Conservation (phyloP, 2,329 filamentous ascomycete genomes). For the Exophiala aquamarina region DNA sequence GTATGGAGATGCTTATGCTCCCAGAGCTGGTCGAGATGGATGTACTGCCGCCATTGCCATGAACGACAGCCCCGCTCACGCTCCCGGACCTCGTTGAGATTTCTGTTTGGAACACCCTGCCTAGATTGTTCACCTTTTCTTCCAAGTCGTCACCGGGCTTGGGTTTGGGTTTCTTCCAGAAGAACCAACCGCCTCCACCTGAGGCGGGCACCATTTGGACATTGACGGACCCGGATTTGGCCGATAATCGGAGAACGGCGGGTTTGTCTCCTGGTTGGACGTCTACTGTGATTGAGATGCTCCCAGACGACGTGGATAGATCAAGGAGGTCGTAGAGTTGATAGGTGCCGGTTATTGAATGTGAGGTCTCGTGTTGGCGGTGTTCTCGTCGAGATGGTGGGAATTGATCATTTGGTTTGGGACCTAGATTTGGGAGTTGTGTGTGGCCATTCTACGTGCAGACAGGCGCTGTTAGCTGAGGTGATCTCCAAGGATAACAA, state of each 20-base stretch:
- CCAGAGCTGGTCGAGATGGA: slow-evolving; percentile 50
- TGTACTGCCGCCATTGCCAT: slow-evolving; percentile 43
- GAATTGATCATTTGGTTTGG: slow-evolving; percentile 8
- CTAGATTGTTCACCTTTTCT: slow-evolving; percentile 4
- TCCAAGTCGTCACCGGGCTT: neutral
- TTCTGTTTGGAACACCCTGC: slow-evolving; percentile 26
- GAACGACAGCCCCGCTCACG: slow-evolving; percentile 44
- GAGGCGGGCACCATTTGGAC: slow-evolving; percentile 22
- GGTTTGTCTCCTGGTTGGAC: slow-evolving; percentile 36
- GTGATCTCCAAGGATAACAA: neutral
- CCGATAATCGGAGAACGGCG: slow-evolving; percentile 31
- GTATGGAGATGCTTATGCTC: slow-evolving; percentile 49
- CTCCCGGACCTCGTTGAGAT: slow-evolving; percentile 32
- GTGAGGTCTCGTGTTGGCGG: slow-evolving; percentile 23
- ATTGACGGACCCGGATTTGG: slow-evolving; percentile 30
- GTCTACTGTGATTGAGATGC: slow-evolving; percentile 31
- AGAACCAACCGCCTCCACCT: slow-evolving; percentile 3
- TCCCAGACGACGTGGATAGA: slow-evolving; percentile 33
- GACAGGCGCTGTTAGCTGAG: slow-evolving; percentile 3
- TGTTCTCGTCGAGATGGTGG: slow-evolving; percentile 20
- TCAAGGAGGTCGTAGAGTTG: slow-evolving; percentile 35
- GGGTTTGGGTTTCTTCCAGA: slow-evolving; percentile 8
- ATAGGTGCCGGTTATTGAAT: slow-evolving; percentile 31
- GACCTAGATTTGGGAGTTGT: slow-evolving; percentile 12
- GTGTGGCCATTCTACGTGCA: slow-evolving; percentile 11